These are phyloP conservation scores for Coemansia sp. DNA, from an alignment of 192 early-diverging fungal species.

Conservation along the genomic window DNA sequence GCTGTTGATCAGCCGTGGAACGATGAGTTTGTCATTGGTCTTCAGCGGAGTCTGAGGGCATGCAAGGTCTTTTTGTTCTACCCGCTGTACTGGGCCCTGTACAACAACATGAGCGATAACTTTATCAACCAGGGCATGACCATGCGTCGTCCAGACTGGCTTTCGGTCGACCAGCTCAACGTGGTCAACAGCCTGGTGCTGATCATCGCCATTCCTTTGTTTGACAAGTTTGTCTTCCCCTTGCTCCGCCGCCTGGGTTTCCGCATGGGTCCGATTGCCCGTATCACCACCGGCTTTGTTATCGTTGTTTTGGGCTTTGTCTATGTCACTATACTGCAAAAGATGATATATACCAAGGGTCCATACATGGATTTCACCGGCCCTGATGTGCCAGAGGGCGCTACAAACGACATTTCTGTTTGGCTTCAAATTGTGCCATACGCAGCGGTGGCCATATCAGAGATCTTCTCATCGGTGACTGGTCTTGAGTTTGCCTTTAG, in stretches of 20 bases:
- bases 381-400: slow-evolving; percentile 17
- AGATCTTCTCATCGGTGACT: slow-evolving; percentile 59
- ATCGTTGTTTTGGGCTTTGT: slow-evolving; percentile 44
- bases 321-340: slow-evolving; percentile 54
- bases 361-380: slow-evolving; percentile 38
- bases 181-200: slow-evolving; percentile 49
- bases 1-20: slow-evolving; percentile 58
- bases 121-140: slow-evolving; percentile 57
- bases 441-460: slow-evolving; percentile 49
- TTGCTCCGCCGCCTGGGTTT: slow-evolving; percentile 44
- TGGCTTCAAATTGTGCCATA: slow-evolving; percentile 56
- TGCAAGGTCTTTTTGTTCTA: slow-evolving; percentile 66
- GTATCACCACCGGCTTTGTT: slow-evolving; percentile 57
- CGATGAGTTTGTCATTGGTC: slow-evolving; percentile 65
- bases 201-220: slow-evolving; percentile 53
- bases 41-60: slow-evolving; percentile 57
- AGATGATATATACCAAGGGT: slow-evolving; percentile 50
- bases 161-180: slow-evolving; percentile 55
- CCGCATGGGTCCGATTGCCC: slow-evolving; percentile 49
- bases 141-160: slow-evolving; percentile 41
- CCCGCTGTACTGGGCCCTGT: slow-evolving; percentile 67
- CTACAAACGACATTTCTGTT: slow-evolving; percentile 51
- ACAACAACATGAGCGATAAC: slow-evolving; percentile 58
- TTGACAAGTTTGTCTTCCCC: slow-evolving; percentile 51
- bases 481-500: slow-evolving; percentile 60